Evolutionary conservation across 2,329 filamentous ascomycete genomes (phyloP).

Genomic region (Aspergillus calidoustus): DNA sequence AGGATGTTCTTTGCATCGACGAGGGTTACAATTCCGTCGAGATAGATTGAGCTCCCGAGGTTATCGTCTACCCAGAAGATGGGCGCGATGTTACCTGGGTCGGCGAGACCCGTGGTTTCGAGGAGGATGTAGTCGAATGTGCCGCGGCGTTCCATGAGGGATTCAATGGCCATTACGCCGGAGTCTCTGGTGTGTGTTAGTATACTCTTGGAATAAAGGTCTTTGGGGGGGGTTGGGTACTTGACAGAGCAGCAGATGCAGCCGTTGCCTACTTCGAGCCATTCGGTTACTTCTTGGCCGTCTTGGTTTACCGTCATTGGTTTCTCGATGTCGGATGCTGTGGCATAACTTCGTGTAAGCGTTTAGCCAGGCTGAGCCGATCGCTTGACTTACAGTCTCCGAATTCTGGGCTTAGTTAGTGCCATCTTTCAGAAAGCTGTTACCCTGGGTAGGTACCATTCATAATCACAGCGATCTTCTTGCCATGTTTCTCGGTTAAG

Average conservation of each 20-base stretch:
- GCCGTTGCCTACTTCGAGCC: slow-evolving; percentile 94
- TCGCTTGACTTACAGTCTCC: slow-evolving; percentile 68
- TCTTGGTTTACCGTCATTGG: slow-evolving; percentile 88
- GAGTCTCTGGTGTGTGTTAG: slow-evolving; percentile 66
- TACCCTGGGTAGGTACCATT: slow-evolving; percentile 65
- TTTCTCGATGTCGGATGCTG: slow-evolving; percentile 93
- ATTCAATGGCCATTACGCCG: slow-evolving; percentile 93
- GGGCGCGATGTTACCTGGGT: slow-evolving; percentile 93
- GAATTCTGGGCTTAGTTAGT: slow-evolving; percentile 63
- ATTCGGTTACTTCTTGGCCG: slow-evolving; percentile 83
- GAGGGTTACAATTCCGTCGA: slow-evolving; percentile 94
- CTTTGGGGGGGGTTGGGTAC: slow-evolving; percentile 47
- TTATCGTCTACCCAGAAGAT: slow-evolving; percentile 98
- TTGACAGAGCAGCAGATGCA: slow-evolving; percentile 99
- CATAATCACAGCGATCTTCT: slow-evolving; percentile 96
- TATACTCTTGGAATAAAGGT: background rate
- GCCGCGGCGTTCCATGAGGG: slow-evolving; percentile 90
- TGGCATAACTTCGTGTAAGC: slow-evolving; percentile 7
- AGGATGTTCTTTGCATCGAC: slow-evolving; percentile 95
- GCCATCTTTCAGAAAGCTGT: background rate
- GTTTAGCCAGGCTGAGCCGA: background rate
- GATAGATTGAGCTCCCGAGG: slow-evolving; percentile 90
- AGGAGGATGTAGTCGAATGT: slow-evolving; percentile 97
- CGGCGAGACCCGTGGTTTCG: slow-evolving; percentile 92
- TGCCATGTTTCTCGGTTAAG: slow-evolving; percentile 89